Evolutionary conservation across 139 green algal genomes (phyloP), one percentile per base, ranked within the genome.

Genomic region (Chlorella sorokiniana): DNA sequence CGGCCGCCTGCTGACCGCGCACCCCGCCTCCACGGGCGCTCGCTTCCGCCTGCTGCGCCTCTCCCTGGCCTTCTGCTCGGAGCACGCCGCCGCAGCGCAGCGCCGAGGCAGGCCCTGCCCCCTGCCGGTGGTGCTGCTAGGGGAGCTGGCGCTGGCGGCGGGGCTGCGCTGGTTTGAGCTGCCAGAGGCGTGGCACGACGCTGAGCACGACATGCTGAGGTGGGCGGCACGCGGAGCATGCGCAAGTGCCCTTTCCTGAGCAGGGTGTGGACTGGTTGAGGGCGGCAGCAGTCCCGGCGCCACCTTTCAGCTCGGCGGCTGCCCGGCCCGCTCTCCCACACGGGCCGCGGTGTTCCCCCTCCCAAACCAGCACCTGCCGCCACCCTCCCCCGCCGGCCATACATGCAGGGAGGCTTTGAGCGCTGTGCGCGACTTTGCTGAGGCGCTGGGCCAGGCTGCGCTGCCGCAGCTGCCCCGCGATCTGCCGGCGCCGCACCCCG

Each of bases 41-140:
- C 82, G 81, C 56, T 94, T 94, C 84, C 88, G 90, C 38, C 87
- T 95, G 63, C 78, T 94, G 70, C 78, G 41, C 42, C 86, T 94
- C 41, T 85, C 80, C 23, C 81, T 95, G 69, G 51, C 42, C 37
- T 64, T 64, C 65, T 71, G 68, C 68, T 25, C 23, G 10, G 81
- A 65, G 31, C 40, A 75, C 52, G 38, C 70, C 18, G 62, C 59
- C 27, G 40, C 40, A 82, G 37, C 63, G 51, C 23, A 18, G 25
- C 2, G n/a, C 48, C 65, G 10, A 5, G 23, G 48, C 73, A 41
- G 38, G 48, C 42, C 64, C 52, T 44, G 61, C 38, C 65, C 64
- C n/a, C 56, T 69, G 40, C 35, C 41, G 7, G 48, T 75, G 6
- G 41, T 40, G 33, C 67, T 87, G 76, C 84, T 90, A 31, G 70